phyloP scores from a whole-genome alignment of 371 early-diverging fungal genomes.

The Smittium mucronatum region DNA sequence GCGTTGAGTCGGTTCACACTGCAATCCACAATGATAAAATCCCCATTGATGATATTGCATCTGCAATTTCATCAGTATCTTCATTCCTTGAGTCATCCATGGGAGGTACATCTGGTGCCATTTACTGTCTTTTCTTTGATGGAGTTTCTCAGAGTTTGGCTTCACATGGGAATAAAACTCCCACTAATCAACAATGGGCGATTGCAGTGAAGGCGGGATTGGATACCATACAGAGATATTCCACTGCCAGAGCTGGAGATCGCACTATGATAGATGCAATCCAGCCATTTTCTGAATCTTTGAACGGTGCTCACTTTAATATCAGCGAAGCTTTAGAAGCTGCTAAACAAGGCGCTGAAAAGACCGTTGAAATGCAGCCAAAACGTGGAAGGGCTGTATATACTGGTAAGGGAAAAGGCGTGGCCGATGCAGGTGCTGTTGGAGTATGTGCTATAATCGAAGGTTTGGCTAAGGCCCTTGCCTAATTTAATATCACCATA shows the following conservation, averaged over 20 bases:
- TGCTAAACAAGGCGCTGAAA: constrained; percentile 41
- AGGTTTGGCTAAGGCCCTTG: constrained; percentile 29
- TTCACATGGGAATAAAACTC: constrained; percentile 14
- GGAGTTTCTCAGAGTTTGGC: constrained; percentile 46
- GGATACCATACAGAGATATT: constrained; percentile 47
- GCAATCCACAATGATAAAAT: constrained; percentile 30
- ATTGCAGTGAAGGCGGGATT: constrained; percentile 40
- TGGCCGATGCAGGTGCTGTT: constrained; percentile 59
- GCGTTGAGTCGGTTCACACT: constrained; percentile 39
- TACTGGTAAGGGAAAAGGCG: constrained; percentile 35
- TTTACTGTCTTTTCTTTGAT: constrained; percentile 62
- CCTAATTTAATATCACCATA: background rate
- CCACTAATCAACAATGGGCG: constrained; percentile 26
- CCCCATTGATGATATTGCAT: constrained; percentile 32
- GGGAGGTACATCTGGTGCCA: constrained; percentile 66
- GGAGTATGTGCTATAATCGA: constrained; percentile 43
- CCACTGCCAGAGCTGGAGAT: constrained; percentile 58
- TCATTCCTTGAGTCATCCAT: constrained; percentile 52
- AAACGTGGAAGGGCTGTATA: constrained; percentile 59
- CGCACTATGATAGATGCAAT: constrained; percentile 68
- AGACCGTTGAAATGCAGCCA: constrained; percentile 43
- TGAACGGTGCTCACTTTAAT: constrained; percentile 32
- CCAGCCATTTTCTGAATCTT: constrained; percentile 39
- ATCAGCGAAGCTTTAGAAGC: constrained; percentile 38
- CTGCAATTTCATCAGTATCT: constrained; percentile 39